Evolutionary conservation across 2,329 filamentous ascomycete genomes (phyloP).

Genomic region (Capronia americana): DNA sequence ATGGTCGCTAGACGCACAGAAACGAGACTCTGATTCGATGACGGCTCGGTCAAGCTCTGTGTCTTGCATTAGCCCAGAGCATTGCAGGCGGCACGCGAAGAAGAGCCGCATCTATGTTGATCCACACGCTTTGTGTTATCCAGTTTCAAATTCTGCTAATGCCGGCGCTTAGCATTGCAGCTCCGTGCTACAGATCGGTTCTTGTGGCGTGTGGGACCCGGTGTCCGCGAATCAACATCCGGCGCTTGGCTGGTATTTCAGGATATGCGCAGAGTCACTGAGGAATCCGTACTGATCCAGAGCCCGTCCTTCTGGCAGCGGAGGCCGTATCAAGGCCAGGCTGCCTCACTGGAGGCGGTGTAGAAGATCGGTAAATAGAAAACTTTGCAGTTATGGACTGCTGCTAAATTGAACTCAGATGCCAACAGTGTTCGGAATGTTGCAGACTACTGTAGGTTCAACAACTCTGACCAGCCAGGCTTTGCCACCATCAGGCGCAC

Average conservation of each 20-base stretch:
- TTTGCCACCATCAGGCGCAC: neutral
- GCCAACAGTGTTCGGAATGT: neutral
- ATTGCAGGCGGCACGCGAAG: neutral
- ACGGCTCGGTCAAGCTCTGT: neutral
- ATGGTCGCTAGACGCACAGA: conserved; percentile 1
- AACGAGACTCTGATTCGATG: neutral
- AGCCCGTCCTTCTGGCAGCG: neutral
- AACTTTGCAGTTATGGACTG: neutral
- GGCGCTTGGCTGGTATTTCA: conserved; percentile 4
- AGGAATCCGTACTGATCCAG: neutral
- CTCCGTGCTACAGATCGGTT: neutral
- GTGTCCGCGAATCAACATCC: conserved; percentile 1
- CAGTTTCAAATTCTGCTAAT: conserved; percentile 8
- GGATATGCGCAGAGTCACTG: neutral
- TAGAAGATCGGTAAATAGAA: neutral
- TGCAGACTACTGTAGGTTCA: neutral
- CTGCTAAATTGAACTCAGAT: neutral
- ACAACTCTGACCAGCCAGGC: neutral
- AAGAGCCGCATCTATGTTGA: conserved; percentile 10
- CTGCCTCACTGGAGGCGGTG: neutral
- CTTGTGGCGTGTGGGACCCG: neutral
- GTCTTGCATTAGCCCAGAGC: conserved; percentile 1
- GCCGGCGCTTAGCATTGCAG: conserved; percentile 3
- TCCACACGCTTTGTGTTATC: neutral
- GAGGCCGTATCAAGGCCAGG: neutral